Evolutionary conservation across 2,329 filamentous ascomycete species (phyloP), one percentile per base, ranked within the genome.

Genomic region (Xylariaceae sp.): DNA sequence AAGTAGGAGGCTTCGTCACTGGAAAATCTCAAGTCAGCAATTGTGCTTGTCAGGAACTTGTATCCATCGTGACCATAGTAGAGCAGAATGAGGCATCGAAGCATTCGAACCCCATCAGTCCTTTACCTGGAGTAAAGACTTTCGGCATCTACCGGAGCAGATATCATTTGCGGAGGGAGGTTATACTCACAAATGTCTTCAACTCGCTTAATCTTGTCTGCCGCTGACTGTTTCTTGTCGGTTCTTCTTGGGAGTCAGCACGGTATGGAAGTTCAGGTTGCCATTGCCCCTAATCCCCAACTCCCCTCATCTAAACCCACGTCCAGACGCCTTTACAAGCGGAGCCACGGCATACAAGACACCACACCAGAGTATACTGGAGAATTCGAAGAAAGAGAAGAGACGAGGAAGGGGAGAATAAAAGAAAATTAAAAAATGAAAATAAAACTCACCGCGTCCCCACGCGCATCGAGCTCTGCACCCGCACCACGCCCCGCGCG

Each of bases 401-500:
- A n/a, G 39, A 47, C 19, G 15, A 18, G 17, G 33, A 7, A 30
- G 34, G 19, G 37, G 22, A 35, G 39, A 38, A 33, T 33, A 26
- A 35, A 35, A 31, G 31, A 19, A 16, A 32, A 29, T 15, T 31
- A 40, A 37, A 13, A 34, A 26, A 26, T 6, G 11, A 11, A 26
- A 26, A 11, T 6, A 11, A 26, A 11, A 67, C 73, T 59, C 53
- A 85, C 84, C 85, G 81, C 19, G 85, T 85, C 1, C 91, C 91
- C 33, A 89, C 82, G 11, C 91, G 74, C 68, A 97, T 90, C 60
- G 91, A 89, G 19, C 83, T 87, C 71, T 97, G 91, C 31, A 97
- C 86, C 41, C 93, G 74, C 45, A 86, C 73, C 26, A 89, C 78
- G n/a, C 89, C 89, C 45, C 80, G 77, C 45, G 80, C 67, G 60